A percentile compares a stretch with the other conserved stretches of the same genome.
Conservation (phyloP, 2,329 filamentous ascomycete genomes). For the Talaromyces sp. region DNA sequence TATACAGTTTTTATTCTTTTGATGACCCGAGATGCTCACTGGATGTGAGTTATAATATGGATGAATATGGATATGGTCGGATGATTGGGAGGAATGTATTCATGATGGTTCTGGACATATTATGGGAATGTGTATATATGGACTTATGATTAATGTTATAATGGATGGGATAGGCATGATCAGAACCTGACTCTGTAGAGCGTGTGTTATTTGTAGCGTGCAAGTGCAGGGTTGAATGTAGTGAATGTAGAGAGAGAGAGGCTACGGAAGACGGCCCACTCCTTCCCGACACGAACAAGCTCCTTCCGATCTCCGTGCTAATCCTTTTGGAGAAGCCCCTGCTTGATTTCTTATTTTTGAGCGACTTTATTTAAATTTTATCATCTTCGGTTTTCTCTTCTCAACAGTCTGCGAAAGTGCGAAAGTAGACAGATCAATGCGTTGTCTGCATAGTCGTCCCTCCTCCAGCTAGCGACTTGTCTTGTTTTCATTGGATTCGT, state of each 20-base stretch:
- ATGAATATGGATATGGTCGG: neutral
- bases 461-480: neutral
- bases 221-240: neutral
- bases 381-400: neutral
- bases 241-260: neutral
- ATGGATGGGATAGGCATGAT: constrained; percentile 1
- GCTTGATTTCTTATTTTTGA: neutral
- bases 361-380: neutral
- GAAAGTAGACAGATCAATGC: neutral
- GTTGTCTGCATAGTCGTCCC: neutral
- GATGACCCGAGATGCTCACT: neutral
- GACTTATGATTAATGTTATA: constrained; percentile 10
- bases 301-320: neutral
- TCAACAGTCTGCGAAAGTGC: neutral
- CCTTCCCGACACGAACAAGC: neutral
- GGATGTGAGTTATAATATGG: neutral
- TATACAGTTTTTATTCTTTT: constrained; percentile 14
- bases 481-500: constrained; percentile 1
- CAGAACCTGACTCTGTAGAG: neutral
- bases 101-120: neutral
- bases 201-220: too few species aligned
- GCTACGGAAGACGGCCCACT: constrained; percentile 3
- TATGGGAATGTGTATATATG: neutral
- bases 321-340: neutral
- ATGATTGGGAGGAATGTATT: neutral